Conservation (phyloP, 306 rosid species). For the Neltuma alba region DNA sequence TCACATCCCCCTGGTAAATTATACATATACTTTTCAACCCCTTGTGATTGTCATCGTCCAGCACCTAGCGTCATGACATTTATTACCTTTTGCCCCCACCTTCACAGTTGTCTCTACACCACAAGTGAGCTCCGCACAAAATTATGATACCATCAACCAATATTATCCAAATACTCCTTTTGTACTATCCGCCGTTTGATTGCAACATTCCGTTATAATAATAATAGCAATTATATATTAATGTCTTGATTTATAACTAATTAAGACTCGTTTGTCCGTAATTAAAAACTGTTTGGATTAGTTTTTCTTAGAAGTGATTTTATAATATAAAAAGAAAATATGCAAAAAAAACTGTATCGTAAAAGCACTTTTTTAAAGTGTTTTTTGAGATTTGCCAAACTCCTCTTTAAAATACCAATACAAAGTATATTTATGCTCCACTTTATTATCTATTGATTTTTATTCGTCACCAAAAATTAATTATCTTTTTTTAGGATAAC, state of each 20-base stretch:
- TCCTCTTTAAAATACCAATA: too few relatives aligned
- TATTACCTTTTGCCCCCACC: background rate
- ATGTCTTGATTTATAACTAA: background rate
- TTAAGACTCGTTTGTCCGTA: too few relatives aligned
- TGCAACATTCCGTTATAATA: background rate
- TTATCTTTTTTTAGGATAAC: background rate
- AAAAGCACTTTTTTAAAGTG: too few relatives aligned
- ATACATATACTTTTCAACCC: constrained; percentile 19
- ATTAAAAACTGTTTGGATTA: too few relatives aligned
- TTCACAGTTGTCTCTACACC: background rate
- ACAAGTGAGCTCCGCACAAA: background rate
- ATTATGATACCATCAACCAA: background rate
- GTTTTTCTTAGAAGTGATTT: too few relatives aligned
- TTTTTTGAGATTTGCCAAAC: too few relatives aligned
- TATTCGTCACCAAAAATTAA: too few relatives aligned
- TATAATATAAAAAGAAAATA: too few relatives aligned
- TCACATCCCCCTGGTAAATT: constrained; percentile 19
- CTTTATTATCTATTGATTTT: background rate
- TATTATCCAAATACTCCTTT: background rate
- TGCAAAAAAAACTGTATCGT: too few relatives aligned
- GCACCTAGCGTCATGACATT: too few relatives aligned
- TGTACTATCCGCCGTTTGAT: background rate
- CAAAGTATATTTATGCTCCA: background rate
- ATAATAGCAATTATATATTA: background rate
- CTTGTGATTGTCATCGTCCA: too few relatives aligned